Percentiles rank a stretch among this genome's conserved stretches.
Conservation (phyloP, 345 rosid genomes). For the Aethionema arabicum region DNA sequence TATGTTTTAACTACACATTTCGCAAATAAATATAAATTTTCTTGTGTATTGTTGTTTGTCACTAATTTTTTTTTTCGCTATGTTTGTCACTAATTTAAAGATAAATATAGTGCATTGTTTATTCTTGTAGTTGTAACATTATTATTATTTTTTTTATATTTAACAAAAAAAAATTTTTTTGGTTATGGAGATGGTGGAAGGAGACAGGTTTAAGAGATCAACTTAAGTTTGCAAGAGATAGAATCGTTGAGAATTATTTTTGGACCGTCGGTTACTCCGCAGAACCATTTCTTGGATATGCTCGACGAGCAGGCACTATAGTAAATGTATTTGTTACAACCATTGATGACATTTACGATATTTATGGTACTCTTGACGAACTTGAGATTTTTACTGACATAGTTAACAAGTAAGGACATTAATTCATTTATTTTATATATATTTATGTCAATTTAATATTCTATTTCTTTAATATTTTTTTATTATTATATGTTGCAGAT, state of each 20-base stretch:
- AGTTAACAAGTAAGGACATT: constrained; percentile 42
- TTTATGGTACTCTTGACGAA: constrained; percentile 45
- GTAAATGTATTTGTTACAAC: constrained; percentile 22
- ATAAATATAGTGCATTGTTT: too few relatives aligned
- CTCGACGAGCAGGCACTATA: constrained; percentile 37
- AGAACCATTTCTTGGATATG: constrained; percentile 37
- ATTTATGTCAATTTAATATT: too few relatives aligned
- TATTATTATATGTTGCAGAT: constrained; percentile 21
- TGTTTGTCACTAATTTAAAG: too few relatives aligned
- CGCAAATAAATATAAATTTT: too few relatives aligned
- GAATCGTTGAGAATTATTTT: constrained; percentile 43
- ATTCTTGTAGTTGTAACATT: too few relatives aligned
- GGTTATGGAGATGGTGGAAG: constrained; percentile 44
- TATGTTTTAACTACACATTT: too few relatives aligned
- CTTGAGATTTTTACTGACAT: constrained; percentile 41
- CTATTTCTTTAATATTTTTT: too few relatives aligned
- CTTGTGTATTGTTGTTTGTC: too few relatives aligned
- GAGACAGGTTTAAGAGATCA: constrained; percentile 29
- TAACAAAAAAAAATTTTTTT: too few relatives aligned
- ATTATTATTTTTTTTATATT: not conserved
- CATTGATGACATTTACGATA: constrained; percentile 48
- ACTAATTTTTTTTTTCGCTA: too few relatives aligned
- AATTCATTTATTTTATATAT: too few relatives aligned
- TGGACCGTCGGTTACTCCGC: constrained; percentile 33
- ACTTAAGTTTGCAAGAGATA: constrained; percentile 42